Conservation (phyloP, 1,284 basidiomycete genomes). For the Ustilago vetiveriae region DNA sequence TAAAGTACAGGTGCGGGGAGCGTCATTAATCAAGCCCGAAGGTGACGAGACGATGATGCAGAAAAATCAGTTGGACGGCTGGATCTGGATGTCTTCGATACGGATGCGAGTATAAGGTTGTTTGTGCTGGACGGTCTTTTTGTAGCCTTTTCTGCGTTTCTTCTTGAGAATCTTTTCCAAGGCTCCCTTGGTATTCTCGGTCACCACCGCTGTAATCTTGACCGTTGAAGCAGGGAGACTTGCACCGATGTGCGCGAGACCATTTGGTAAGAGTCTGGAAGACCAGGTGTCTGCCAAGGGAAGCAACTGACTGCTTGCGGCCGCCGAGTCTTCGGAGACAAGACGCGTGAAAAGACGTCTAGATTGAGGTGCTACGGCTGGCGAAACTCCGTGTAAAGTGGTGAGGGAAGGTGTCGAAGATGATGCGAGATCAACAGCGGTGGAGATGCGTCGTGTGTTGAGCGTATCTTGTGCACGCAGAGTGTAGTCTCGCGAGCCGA, state of each 20-base stretch:
- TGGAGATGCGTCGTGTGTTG: conserved; percentile 39
- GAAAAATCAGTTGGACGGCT: conserved; percentile 17
- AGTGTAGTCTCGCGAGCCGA: conserved; percentile 95
- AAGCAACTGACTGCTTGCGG: conserved; percentile 7
- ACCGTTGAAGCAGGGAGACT: conserved; percentile 68
- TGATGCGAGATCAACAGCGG: conserved; percentile 24
- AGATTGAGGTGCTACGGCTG: conserved; percentile 19
- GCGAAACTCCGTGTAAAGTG: conserved; percentile 10
- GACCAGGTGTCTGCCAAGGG: conserved; percentile 57
- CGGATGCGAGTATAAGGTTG: conserved; percentile 83
- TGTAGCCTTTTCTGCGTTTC: conserved; percentile 96
- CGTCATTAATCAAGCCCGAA: too few relatives aligned
- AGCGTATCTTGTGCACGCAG: conserved; percentile 72
- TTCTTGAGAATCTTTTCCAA: conserved; percentile 93
- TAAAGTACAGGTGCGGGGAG: too few relatives aligned
- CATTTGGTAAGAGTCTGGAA: conserved; percentile 50
- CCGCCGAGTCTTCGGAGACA: neutral
- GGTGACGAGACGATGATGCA: too few relatives aligned
- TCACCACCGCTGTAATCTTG: conserved; percentile 83
- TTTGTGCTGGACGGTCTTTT: conserved; percentile 84
- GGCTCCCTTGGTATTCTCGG: conserved; percentile 93
- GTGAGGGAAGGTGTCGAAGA: neutral
- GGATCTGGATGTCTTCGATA: conserved; percentile 64
- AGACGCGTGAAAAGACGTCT: conserved; percentile 36
- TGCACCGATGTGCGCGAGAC: conserved; percentile 62